Evolutionary conservation across 2,329 filamentous ascomycete species (phyloP).

Genomic region (Eutypella sp.): DNA sequence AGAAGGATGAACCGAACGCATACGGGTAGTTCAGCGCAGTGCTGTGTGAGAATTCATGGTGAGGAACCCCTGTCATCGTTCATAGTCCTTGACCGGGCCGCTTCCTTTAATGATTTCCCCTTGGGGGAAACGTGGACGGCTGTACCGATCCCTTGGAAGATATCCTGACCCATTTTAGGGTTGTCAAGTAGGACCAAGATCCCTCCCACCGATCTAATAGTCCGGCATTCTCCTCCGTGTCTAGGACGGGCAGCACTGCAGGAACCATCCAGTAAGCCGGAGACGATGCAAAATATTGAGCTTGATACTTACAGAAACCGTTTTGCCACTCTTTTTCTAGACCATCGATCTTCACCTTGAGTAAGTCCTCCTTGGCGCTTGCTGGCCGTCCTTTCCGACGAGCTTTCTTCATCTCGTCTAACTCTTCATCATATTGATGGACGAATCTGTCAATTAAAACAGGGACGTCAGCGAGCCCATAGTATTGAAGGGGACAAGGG

Average conservation of each 20-base stretch:
- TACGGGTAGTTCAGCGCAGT: slow-evolving; percentile 6
- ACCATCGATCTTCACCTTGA: slow-evolving; percentile 64
- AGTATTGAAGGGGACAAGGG: neutral
- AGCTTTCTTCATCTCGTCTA: slow-evolving; percentile 58
- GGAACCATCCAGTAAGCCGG: slow-evolving; percentile 18
- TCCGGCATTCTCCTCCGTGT: slow-evolving; percentile 58
- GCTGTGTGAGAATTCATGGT: slow-evolving; percentile 4
- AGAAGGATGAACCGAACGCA: slow-evolving; percentile 25
- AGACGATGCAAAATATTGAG: neutral
- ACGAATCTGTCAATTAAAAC: too few species aligned
- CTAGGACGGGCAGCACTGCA: slow-evolving; percentile 69
- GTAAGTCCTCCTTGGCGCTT: slow-evolving; percentile 68
- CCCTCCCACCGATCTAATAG: slow-evolving; percentile 73
- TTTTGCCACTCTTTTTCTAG: slow-evolving; percentile 77
- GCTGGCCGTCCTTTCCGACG: slow-evolving; percentile 76
- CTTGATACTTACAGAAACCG: slow-evolving; percentile 67
- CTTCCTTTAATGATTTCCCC: slow-evolving; percentile 32
- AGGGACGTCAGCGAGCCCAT: too few species aligned
- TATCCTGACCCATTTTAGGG: slow-evolving; percentile 72
- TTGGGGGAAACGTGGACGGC: slow-evolving; percentile 75
- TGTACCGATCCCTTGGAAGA: slow-evolving; percentile 58
- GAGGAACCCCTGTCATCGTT: too few species aligned
- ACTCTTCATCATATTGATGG: slow-evolving; percentile 66
- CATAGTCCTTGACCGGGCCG: neutral
- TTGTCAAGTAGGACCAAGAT: slow-evolving; percentile 74